These are phyloP conservation scores for Malassezia sympodialis DNA, from an alignment of 1,284 basidiomycete genomes.

Conservation along the genomic window DNA sequence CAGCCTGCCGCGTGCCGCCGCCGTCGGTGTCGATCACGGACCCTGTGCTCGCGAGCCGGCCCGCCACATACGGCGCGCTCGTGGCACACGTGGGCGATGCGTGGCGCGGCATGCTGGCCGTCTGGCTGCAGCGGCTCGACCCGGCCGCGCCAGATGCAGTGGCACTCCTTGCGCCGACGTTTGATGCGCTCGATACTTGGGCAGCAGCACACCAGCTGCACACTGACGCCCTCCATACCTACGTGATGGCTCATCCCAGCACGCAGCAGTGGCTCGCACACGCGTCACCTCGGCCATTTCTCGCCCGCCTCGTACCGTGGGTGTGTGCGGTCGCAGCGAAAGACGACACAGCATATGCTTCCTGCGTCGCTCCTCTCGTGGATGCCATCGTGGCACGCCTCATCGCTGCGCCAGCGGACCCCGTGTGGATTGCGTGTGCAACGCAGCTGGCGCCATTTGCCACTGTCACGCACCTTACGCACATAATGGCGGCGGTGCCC, in stretches of 20 bases:
- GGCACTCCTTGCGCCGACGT: not conserved
- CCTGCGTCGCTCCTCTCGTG: conserved; percentile 8
- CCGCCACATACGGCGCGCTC: not conserved
- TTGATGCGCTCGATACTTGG: conserved; percentile 7
- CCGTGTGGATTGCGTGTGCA: not conserved
- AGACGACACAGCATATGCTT: not conserved
- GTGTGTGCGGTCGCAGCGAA: not conserved
- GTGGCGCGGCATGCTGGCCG: conserved; percentile 4
- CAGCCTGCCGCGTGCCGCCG: not conserved
- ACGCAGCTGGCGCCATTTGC: not conserved
- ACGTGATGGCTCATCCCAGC: not conserved
- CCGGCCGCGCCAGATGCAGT: not conserved
- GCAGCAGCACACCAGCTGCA: not conserved
- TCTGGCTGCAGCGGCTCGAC: conserved; percentile 4
- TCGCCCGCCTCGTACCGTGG: not conserved
- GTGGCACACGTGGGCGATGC: not conserved
- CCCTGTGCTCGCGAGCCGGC: not conserved
- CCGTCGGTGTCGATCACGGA: not conserved
- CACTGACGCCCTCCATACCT: not conserved
- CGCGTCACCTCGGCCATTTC: not conserved
- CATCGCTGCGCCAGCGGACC: not conserved
- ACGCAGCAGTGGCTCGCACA: conserved; percentile 5
- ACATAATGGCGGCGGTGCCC: not conserved
- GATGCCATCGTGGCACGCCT: not conserved
- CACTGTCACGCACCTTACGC: not conserved